Percentiles rank a stretch among this genome's conserved stretches.
Evolutionary conservation across 2,329 filamentous ascomycete genomes (phyloP).

Genomic region (Fusarium devonianum): DNA sequence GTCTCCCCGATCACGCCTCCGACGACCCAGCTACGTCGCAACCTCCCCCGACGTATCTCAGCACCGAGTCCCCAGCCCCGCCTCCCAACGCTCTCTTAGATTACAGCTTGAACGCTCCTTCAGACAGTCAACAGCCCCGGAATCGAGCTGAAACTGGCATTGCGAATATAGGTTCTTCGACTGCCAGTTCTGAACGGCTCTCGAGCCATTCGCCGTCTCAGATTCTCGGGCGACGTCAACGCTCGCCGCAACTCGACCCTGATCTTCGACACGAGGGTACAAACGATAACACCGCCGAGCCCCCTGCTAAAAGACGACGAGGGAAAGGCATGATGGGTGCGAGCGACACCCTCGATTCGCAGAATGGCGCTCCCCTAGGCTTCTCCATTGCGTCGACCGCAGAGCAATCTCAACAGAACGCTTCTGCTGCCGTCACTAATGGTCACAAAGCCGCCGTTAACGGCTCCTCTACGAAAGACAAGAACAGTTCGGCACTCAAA

Average conservation of each 20-base stretch:
- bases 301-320: slow-evolving; percentile 61
- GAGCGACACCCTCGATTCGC: slow-evolving; percentile 56
- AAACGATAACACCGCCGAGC: slow-evolving; percentile 22
- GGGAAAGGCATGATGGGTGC: slow-evolving; percentile 69
- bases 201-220: slow-evolving; percentile 43
- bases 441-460: slow-evolving; percentile 62
- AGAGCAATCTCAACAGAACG: slow-evolving; percentile 34
- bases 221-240: slow-evolving; percentile 64
- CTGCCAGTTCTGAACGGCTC: slow-evolving; percentile 37
- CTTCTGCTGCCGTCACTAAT: slow-evolving; percentile 49
- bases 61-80: slow-evolving; percentile 55
- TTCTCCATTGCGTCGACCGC: slow-evolving; percentile 53
- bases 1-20: slow-evolving; percentile 55
- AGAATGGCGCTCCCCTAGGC: slow-evolving; percentile 61
- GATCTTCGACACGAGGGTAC: slow-evolving; percentile 32
- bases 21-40: slow-evolving; percentile 70
- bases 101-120: slow-evolving; percentile 28
- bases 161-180: slow-evolving; percentile 53
- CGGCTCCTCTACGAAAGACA: slow-evolving; percentile 56
- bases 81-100: slow-evolving; percentile 21
- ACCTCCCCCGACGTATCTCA: slow-evolving; percentile 57
- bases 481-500: slow-evolving; percentile 20
- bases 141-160: slow-evolving; percentile 43
- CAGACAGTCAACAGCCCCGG: slow-evolving; percentile 34
- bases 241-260: slow-evolving; percentile 48